Evolutionary conservation across 345 rosid genomes (phyloP).

Genomic region (Boechera retrofracta): DNA sequence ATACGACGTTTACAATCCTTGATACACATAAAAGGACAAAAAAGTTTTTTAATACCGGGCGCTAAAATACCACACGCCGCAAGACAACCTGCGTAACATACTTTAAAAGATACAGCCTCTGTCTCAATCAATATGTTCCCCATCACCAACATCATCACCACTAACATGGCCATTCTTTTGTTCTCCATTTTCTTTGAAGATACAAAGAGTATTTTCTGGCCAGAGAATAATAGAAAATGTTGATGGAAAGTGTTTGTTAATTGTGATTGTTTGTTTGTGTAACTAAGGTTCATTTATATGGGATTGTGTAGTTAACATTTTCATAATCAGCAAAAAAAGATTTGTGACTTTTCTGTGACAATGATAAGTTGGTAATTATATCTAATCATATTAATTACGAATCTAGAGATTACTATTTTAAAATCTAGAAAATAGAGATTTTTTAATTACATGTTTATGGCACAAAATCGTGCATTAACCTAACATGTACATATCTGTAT

Average conservation of each 20-base stretch:
- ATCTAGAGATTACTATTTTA: background rate
- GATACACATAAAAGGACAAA: constrained; percentile 23
- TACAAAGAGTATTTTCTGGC: background rate
- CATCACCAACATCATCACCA: constrained; percentile 36
- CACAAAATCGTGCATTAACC: background rate
- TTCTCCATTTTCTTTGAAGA: constrained; percentile 25
- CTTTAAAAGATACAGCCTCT: background rate
- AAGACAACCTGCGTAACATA: constrained; percentile 17
- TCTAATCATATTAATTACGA: background rate
- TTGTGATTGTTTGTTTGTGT: constrained; percentile 13
- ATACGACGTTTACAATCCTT: background rate
- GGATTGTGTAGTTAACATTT: constrained; percentile 1
- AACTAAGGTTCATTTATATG: background rate
- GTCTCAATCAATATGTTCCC: constrained; percentile 28
- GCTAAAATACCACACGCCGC: background rate
- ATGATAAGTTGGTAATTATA: background rate
- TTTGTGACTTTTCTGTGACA: constrained; percentile 1
- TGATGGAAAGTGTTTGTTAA: background rate
- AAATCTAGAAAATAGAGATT: background rate
- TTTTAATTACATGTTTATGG: background rate
- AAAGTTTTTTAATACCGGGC: background rate
- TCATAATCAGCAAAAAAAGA: background rate
- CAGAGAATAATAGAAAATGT: background rate
- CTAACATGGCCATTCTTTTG: constrained; percentile 29
- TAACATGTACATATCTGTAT: background rate